These are phyloP conservation scores for Geranomyces michiganensis DNA, from an alignment of 192 early-diverging fungal genomes.

Conservation along the genomic window DNA sequence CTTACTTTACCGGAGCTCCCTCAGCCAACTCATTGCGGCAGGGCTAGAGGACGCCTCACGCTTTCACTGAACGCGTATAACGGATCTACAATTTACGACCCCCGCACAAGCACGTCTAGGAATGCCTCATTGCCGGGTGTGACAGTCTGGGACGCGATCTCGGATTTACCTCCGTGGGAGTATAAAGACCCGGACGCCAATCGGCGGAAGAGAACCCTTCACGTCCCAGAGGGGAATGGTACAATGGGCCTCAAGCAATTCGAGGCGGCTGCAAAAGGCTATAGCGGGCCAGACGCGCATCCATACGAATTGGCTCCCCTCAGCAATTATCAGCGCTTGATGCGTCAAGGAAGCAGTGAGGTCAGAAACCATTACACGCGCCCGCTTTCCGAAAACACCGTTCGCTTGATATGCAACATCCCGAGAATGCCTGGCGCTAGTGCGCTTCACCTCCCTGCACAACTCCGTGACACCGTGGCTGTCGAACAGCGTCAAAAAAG, in stretches of 20 bases:
- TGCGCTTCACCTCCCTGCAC: not conserved
- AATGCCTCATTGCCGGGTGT: slow-evolving; percentile 59
- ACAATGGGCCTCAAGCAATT: no score
- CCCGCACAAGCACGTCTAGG: not conserved
- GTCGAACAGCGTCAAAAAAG: slow-evolving; percentile 41
- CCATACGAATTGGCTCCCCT: not conserved
- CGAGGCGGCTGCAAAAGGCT: no score
- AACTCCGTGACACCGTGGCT: not conserved
- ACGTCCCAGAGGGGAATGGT: no score
- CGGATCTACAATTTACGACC: not conserved
- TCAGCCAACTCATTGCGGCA: slow-evolving; percentile 56
- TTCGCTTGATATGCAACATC: not conserved
- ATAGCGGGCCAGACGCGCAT: not conserved
- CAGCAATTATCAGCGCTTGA: slow-evolving; percentile 16
- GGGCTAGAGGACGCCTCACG: not conserved
- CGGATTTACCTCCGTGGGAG: slow-evolving; percentile 73
- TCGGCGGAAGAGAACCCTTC: no score
- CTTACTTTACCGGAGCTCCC: slow-evolving; percentile 61
- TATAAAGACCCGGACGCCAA: slow-evolving; percentile 11
- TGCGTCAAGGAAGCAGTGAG: slow-evolving; percentile 46
- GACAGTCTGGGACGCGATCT: slow-evolving; percentile 66
- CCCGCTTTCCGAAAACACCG: not conserved
- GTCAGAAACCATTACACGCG: not conserved
- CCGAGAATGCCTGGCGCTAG: not conserved
- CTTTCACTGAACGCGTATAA: no score